Base-by-base conservation (phyloP, 2,329 filamentous ascomycete genomes). In the Seiridium cupressi region DNA sequence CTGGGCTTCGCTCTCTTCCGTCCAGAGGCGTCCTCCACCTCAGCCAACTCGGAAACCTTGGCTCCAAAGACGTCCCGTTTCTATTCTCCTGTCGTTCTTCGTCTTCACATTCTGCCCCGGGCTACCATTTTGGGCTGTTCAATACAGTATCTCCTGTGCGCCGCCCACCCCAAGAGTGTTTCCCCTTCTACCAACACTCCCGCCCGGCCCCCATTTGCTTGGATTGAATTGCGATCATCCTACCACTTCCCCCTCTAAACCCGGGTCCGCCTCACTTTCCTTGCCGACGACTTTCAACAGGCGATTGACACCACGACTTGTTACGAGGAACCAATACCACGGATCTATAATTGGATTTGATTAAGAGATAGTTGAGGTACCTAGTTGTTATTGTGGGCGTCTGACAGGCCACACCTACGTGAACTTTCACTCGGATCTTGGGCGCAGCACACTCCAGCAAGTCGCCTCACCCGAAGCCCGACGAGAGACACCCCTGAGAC, bases 1-100 rank as follows among this genome's bases (percentile, higher is more conserved):
- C 54, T 57, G 40, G 54, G 40, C 54, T 36, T 36, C 44, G 54
- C 54, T 46, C 31, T 47, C 38, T 57, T 38, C 13, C 54, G 35
- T 44, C 34, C 54, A 53, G 35, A 53, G 54, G n/a, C 53, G 31
- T 57, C 11, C 31, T 42, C 18, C 54, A 44, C 54, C 13, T 57
- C 40, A 55, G 26, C 26, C 35, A 40, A n/a, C 31, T 32, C 31
- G 40, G 46, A 31, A 49, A 32, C 49, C 49, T 53, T 36, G 49
- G 49, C 49, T 53, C 18, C n/a, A 18, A 6, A 35, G 31, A 51
- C 48, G 32, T 34, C 48, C 32, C 26, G 26, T 51, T 38, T 53
- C 38, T 35, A 42, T 18, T 26, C 53, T 34, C 49, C 35, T 11
- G 31, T 53, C 18, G 18, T 18, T 53, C 11, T 35, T 34, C 32